A percentile compares a stretch with the other conserved stretches of the same genome.
These are phyloP conservation scores for Isatis tinctoria DNA, from an alignment of 345 rosid species.

Conservation along the genomic window DNA sequence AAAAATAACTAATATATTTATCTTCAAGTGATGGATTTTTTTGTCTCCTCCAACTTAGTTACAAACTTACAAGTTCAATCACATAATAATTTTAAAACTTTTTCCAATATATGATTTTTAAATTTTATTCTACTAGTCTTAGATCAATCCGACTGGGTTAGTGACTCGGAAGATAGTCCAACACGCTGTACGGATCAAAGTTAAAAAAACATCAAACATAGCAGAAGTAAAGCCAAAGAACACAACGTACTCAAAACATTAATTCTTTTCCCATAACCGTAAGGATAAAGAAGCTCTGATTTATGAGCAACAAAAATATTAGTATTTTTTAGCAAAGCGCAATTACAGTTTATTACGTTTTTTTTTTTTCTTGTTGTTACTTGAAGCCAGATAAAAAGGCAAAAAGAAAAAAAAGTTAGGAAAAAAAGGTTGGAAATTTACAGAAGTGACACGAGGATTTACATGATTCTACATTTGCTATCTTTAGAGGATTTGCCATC, in stretches of 20 bases:
- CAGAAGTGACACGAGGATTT: slow-evolving; percentile 31
- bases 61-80: no score
- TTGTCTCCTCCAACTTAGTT: no score
- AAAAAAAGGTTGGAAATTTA: slow-evolving; percentile 15
- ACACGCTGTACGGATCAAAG: no score
- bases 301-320: slow-evolving; percentile 19
- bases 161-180: no score
- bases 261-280: no score
- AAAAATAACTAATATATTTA: no score
- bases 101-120: no score
- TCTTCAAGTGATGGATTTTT: no score
- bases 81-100: no score
- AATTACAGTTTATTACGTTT: slow-evolving; percentile 20
- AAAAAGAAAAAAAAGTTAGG: background rate
- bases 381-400: background rate
- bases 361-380: background rate
- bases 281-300: background rate
- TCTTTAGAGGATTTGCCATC: slow-evolving; percentile 58
- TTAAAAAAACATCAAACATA: no score
- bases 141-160: no score
- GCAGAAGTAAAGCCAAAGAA: background rate
- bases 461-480: slow-evolving; percentile 74
- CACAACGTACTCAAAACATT: background rate
- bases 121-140: no score
- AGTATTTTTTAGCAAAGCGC: background rate